phyloP scores from a whole-genome alignment of 352 stramenopile species.

The Phytophthora boehmeriae region DNA sequence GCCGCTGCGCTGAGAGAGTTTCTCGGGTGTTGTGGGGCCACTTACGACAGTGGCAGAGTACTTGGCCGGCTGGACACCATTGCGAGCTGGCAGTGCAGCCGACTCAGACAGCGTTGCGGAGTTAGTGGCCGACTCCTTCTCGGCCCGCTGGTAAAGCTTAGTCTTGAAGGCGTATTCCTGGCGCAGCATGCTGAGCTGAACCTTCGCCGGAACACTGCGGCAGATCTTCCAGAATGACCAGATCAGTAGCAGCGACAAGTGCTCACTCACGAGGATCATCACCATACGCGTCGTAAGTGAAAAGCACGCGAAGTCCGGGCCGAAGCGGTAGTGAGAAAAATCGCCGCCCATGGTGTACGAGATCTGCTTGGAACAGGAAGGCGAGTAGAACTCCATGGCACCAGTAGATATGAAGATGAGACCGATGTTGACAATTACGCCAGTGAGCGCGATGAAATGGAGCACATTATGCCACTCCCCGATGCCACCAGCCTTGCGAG shows the following conservation, averaged over 20 bases:
- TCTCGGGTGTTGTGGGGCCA: slow-evolving; percentile 21
- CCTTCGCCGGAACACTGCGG: slow-evolving; percentile 57
- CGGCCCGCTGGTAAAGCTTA: slow-evolving; percentile 63
- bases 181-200: slow-evolving; percentile 70
- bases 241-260: slow-evolving; percentile 59
- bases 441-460: slow-evolving; percentile 65
- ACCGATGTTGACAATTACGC: slow-evolving; percentile 78
- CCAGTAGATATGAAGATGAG: slow-evolving; percentile 83
- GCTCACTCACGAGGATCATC: slow-evolving; percentile 81
- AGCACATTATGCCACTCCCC: slow-evolving; percentile 79
- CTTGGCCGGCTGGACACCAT: slow-evolving; percentile 14
- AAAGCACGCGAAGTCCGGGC: slow-evolving; percentile 78
- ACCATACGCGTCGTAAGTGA: slow-evolving; percentile 78
- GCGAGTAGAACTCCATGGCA: slow-evolving; percentile 76
- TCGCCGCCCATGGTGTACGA: slow-evolving; percentile 57
- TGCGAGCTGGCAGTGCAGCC: slow-evolving; percentile 18
- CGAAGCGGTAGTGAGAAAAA: slow-evolving; percentile 71
- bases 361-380: slow-evolving; percentile 56
- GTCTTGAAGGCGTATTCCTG: slow-evolving; percentile 82
- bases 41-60: slow-evolving; percentile 41
- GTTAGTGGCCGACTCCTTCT: slow-evolving; percentile 20
- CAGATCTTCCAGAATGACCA: slow-evolving; percentile 77
- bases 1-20: slow-evolving; percentile 14
- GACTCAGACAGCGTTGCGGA: slow-evolving; percentile 12
- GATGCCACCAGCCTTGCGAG: slow-evolving; percentile 75